Conservation (phyloP, 139 green algal species). For the Ettlia oleoabundans region DNA sequence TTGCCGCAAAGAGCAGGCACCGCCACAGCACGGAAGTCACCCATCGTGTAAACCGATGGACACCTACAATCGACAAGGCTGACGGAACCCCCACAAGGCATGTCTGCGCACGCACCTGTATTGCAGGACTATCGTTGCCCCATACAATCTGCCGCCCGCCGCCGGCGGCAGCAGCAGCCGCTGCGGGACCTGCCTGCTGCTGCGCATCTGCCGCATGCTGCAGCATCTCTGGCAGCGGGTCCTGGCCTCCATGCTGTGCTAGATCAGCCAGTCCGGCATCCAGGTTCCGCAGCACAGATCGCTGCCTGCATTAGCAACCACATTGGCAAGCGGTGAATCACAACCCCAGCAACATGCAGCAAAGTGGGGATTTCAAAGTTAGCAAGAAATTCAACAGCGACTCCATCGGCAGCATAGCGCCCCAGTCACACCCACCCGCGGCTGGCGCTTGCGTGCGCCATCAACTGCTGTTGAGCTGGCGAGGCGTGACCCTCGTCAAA, state of each 20-base stretch:
- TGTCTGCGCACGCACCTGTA: not conserved
- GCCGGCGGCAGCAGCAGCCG: not conserved
- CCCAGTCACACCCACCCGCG: not conserved
- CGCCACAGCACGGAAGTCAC: too few relatives aligned
- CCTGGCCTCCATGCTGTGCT: slow-evolving; percentile 1
- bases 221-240: slow-evolving; percentile 11
- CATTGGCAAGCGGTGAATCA: too few relatives aligned
- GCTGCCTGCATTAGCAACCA: not conserved
- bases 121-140: not conserved
- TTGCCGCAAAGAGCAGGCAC: too few relatives aligned
- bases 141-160: not conserved
- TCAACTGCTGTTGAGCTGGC: not conserved
- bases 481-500: too few relatives aligned
- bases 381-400: not conserved
- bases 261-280: slow-evolving; percentile 1
- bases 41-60: too few relatives aligned
- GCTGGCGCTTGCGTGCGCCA: not conserved
- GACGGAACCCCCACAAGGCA: not conserved
- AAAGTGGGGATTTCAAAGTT: not conserved
- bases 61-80: not conserved
- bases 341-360: too few relatives aligned
- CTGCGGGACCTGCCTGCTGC: too few relatives aligned
- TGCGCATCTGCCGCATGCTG: not conserved
- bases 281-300: slow-evolving; percentile 3
- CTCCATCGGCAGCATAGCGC: not conserved